Evolutionary conservation across 192 early-diverging fungal species (phyloP), one percentile per base, ranked within the genome.

Genomic region (Irineochytrium annulatum): DNA sequence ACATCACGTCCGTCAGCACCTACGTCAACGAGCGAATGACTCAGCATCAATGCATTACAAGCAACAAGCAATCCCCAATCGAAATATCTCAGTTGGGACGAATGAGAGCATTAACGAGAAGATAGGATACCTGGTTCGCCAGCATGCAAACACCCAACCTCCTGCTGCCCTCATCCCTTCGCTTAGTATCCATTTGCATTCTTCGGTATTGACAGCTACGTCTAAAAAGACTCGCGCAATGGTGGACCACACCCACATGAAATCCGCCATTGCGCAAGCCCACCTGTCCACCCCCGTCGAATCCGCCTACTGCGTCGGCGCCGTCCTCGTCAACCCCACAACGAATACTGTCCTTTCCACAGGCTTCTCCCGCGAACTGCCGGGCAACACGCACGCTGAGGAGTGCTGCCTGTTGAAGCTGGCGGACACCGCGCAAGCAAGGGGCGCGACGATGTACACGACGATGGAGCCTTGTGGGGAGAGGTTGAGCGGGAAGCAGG

Each of bases 341-440:
- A 5, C 13, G 24, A 34, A 14, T 16, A 62, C 17, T 16, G 77
- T 96, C 20, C 82, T 98, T 5, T 60, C 86, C 0, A 90, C 88
- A 2, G 97, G 95, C 0, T 97, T 77, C 60, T 97, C 94, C 24
- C 85, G 94, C 35, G 97, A 99, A 65, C 70, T 97, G 3, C 88
- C 89, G 0, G 97, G 97, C 2, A 99, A 99, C 69, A 95, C 92
- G 3, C 97, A 99, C 64, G 93, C 97, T 3, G 95, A 96, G 61
- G 87, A 99, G 69, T 89, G 87, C 52, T 87, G 87, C 29, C 76
- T 99, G 3, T 46, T 73, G 39, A 99, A 99, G 71, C 75, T 96
- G 3, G 31, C 59, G 33, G 51, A 63, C 43, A 26, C 35, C 3
- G 33, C 24, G 3, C 27, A 55, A 3, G 74, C 73, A 4, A 11